phyloP scores from a whole-genome alignment of 495 filamentous ascomycete species.

The Symbiotaphrina buchneri region DNA sequence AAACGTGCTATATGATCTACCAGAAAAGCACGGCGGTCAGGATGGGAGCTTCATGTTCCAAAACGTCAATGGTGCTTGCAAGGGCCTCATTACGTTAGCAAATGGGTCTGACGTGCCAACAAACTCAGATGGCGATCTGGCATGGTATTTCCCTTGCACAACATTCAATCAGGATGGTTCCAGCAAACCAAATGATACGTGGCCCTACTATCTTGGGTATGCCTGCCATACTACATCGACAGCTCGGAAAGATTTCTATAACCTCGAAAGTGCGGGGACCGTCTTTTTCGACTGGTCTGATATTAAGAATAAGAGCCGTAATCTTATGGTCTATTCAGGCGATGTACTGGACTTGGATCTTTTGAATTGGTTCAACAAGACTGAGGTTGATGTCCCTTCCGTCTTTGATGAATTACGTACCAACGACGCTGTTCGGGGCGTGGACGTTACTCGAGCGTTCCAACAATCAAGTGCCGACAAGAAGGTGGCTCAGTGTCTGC shows the following conservation, averaged over 20 bases:
- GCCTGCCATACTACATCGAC: slow-evolving; percentile 59
- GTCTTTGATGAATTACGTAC: slow-evolving; percentile 60
- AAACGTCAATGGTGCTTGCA: slow-evolving; percentile 95
- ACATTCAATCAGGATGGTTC: slow-evolving; percentile 90
- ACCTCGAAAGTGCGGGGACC: slow-evolving; percentile 31
- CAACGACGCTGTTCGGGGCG: slow-evolving; percentile 60
- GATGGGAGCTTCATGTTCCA: slow-evolving; percentile 97
- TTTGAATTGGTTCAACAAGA: slow-evolving; percentile 70
- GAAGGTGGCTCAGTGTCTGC: slow-evolving; percentile 59
- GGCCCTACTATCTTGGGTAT: slow-evolving; percentile 61
- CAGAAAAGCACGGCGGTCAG: slow-evolving; percentile 54
- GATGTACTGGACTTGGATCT: slow-evolving; percentile 87
- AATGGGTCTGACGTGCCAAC: slow-evolving; percentile 57
- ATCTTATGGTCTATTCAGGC: slow-evolving; percentile 81
- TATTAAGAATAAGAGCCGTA: slow-evolving; percentile 67
- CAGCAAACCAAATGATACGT: slow-evolving; percentile 44
- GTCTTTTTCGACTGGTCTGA: slow-evolving; percentile 97
- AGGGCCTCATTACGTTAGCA: slow-evolving; percentile 58
- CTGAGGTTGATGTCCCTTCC: slow-evolving; percentile 56
- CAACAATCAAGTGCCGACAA: slow-evolving; percentile 51
- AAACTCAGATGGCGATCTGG: slow-evolving; percentile 48
- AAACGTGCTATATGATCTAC: slow-evolving; percentile 75
- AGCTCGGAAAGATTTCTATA: slow-evolving; percentile 56
- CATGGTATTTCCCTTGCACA: slow-evolving; percentile 93
- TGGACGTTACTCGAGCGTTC: slow-evolving; percentile 76